These are phyloP conservation scores for Carpinus fangiana DNA, from an alignment of 306 rosid species.

Conservation along the genomic window DNA sequence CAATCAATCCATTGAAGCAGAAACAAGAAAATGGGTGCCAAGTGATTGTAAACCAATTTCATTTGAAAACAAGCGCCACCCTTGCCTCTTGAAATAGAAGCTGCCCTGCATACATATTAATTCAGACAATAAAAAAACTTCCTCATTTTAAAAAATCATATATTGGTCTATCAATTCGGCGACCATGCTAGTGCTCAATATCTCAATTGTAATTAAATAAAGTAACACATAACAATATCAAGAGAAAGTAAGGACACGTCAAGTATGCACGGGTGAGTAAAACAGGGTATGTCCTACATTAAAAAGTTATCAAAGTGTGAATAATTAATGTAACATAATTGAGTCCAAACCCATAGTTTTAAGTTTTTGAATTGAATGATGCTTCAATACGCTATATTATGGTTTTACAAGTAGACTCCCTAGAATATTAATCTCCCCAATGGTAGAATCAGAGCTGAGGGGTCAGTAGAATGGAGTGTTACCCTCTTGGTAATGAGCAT, in stretches of 20 bases:
- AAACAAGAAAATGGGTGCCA: constrained; percentile 59
- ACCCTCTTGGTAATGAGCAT: too few species aligned
- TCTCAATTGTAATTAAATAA: background rate
- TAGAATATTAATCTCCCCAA: too few species aligned
- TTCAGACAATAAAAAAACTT: background rate
- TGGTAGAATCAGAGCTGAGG: too few species aligned
- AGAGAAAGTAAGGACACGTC: background rate
- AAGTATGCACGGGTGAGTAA: too few species aligned
- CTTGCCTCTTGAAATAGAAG: constrained; percentile 59
- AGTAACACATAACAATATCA: background rate
- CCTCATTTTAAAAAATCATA: background rate
- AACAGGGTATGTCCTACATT: too few species aligned
- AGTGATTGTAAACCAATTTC: constrained; percentile 62
- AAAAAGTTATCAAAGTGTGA: too few species aligned
- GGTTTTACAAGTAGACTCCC: too few species aligned
- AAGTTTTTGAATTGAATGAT: too few species aligned
- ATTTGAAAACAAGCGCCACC: constrained; percentile 54
- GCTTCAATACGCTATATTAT: too few species aligned
- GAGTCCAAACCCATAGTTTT: too few species aligned
- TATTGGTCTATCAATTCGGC: background rate
- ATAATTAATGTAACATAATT: too few species aligned
- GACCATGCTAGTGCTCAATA: background rate
- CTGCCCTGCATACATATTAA: constrained; percentile 58
- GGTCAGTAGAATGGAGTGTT: too few species aligned
- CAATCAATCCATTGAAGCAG: constrained; percentile 64